These are phyloP conservation scores for Acrocalymma vagum DNA, from an alignment of 2,329 filamentous ascomycete species.

Conservation along the genomic window DNA sequence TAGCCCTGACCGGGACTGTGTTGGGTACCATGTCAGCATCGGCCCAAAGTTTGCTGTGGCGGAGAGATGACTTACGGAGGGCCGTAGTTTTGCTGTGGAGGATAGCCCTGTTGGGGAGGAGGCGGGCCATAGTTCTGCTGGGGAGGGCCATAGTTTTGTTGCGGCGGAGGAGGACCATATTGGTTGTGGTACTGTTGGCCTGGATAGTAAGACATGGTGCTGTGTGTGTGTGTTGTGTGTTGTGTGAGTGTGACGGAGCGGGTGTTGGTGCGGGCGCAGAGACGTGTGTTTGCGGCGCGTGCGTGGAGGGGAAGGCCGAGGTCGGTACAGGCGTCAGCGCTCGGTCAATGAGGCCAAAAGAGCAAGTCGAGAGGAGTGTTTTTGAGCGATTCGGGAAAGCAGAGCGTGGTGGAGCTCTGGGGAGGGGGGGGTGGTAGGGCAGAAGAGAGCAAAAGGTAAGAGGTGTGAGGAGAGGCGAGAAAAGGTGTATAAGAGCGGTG, in stretches of 20 bases:
- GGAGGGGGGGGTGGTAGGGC: slow-evolving; percentile 20
- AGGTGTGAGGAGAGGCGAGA: slow-evolving; percentile 9
- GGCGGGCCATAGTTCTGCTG: slow-evolving; percentile 39
- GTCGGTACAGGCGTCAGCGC: slow-evolving; percentile 3
- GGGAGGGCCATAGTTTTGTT: slow-evolving; percentile 40
- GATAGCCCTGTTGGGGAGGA: slow-evolving; percentile 31
- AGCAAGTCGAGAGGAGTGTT: neutral
- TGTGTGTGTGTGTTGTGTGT: slow-evolving; percentile 11
- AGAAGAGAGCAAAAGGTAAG: slow-evolving; percentile 13
- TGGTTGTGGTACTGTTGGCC: slow-evolving; percentile 52
- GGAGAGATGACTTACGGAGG: slow-evolving; percentile 31
- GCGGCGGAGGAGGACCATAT: slow-evolving; percentile 52
- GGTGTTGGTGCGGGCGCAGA: slow-evolving; percentile 5
- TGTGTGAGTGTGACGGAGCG: slow-evolving; percentile 6
- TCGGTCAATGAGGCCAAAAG: neutral
- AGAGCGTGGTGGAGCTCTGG: slow-evolving; percentile 30
- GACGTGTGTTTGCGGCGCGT: slow-evolving; percentile 6
- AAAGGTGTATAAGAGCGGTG: slow-evolving; percentile 12
- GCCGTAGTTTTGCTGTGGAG: slow-evolving; percentile 29
- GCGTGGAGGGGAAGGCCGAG: slow-evolving; percentile 12
- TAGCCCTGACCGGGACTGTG: slow-evolving; percentile 46
- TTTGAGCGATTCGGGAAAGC: slow-evolving; percentile 6
- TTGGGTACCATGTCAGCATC: slow-evolving; percentile 17
- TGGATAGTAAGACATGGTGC: slow-evolving; percentile 51
- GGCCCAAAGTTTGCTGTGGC: neutral